phyloP scores from a whole-genome alignment of 2,329 filamentous ascomycete species.

The Colletotrichum viniferum region DNA sequence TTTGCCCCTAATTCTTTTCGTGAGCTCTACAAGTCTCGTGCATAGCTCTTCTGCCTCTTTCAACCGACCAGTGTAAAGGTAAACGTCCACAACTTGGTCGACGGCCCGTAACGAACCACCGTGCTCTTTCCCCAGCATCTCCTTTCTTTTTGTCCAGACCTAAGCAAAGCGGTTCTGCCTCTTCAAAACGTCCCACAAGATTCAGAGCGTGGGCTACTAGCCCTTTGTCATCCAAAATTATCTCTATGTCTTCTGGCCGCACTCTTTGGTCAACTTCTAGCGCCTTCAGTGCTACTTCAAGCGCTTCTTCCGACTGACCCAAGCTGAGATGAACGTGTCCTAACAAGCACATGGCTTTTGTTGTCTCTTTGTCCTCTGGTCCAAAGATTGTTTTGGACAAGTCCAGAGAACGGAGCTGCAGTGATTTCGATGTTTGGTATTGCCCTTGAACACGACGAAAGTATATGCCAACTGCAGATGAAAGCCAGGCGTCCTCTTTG shows the following conservation, averaged over 20 bases:
- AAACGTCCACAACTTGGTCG: not conserved
- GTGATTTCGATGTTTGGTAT: no score
- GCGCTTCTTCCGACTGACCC: not conserved
- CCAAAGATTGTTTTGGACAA: no score
- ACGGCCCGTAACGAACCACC: not conserved
- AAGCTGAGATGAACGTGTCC: rapidly evolving
- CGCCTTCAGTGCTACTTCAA: rapidly evolving
- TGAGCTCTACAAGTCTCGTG: not conserved
- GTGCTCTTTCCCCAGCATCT: not conserved
- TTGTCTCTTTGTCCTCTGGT: no score
- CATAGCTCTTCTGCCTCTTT: not conserved
- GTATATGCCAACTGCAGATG: rapidly evolving
- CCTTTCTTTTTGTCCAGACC: not conserved
- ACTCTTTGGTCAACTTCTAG: not conserved
- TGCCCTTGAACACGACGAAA: not conserved
- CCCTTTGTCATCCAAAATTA: rapidly evolving
- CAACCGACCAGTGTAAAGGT: rapidly evolving
- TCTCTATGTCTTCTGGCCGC: rapidly evolving
- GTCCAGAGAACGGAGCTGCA: rapidly evolving
- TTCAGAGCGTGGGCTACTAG: rapidly evolving
- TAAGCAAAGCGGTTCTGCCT: not conserved
- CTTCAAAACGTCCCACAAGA: rapidly evolving
- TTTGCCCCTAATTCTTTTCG: not conserved
- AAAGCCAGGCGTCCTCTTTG: not conserved
- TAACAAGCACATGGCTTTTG: no score